A percentile compares a stretch with the other conserved stretches of the same genome.
Evolutionary conservation across 208 protist genomes (phyloP).

Genomic region (Trypanosoma mega): DNA sequence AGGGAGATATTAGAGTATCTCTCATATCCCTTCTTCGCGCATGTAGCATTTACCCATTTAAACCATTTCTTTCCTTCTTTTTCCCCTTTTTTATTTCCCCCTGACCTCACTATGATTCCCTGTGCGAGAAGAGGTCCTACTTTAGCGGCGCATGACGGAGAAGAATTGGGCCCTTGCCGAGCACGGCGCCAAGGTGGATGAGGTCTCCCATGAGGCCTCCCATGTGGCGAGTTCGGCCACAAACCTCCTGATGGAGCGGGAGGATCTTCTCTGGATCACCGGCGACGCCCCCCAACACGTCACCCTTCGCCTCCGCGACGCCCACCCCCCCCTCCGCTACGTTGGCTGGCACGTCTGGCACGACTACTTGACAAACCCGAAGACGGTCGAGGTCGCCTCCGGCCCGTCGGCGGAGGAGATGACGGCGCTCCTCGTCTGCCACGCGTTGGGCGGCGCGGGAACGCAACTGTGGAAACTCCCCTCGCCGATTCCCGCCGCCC

Average conservation of each 20-base stretch:
- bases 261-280: slow-evolving; percentile 82
- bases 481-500: slow-evolving; percentile 49
- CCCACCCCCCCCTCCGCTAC: slow-evolving; percentile 70
- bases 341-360: slow-evolving; percentile 88
- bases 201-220: slow-evolving; percentile 65
- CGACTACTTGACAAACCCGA: slow-evolving; percentile 83
- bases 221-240: slow-evolving; percentile 52
- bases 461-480: slow-evolving; percentile 86
- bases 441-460: slow-evolving; percentile 71
- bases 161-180: slow-evolving; percentile 63
- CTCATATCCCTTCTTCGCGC: too few species aligned
- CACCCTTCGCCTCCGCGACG: slow-evolving; percentile 39
- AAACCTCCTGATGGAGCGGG: slow-evolving; percentile 65
- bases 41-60: too few species aligned
- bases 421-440: slow-evolving; percentile 58
- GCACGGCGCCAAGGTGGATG: slow-evolving; percentile 57
- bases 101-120: neutral
- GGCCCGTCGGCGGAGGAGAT: slow-evolving; percentile 43
- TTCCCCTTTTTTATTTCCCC: slow-evolving; percentile 5
- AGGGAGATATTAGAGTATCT: too few species aligned
- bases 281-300: slow-evolving; percentile 81
- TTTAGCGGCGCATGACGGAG: slow-evolving; percentile 27
- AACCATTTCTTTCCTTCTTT: slow-evolving; percentile 9
- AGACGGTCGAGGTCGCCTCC: slow-evolving; percentile 69
- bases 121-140: neutral